Conservation (phyloP, 306 rosid genomes). For the Trifolium dubium region DNA sequence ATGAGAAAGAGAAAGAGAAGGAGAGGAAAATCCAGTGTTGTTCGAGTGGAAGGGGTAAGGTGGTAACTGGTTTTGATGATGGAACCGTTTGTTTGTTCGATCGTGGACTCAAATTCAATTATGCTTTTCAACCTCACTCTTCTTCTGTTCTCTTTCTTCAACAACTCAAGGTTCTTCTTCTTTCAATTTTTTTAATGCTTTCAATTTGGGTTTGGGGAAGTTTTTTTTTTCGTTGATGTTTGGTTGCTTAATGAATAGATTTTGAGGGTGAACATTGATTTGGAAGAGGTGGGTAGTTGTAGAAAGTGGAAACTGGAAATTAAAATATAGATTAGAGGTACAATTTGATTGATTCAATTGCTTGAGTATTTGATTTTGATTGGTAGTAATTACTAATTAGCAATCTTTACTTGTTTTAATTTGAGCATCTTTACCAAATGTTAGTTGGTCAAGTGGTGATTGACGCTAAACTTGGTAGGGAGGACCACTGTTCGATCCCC, state of each 20-base stretch:
- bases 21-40: constrained; percentile 73
- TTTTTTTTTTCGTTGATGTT: no score
- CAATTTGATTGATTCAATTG: constrained; percentile 21
- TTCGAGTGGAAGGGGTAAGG: constrained; percentile 94
- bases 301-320: constrained; percentile 14
- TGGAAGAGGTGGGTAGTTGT: not conserved
- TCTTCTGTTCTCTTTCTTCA: constrained; percentile 82
- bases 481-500: no score
- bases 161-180: constrained; percentile 84
- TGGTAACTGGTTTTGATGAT: constrained; percentile 82
- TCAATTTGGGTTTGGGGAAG: no score
- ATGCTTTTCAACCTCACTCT: constrained; percentile 83
- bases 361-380: constrained; percentile 8
- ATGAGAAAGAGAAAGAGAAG: not conserved
- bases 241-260: no score
- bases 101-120: constrained; percentile 87
- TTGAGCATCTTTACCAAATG: not conserved
- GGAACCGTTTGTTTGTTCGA: constrained; percentile 83
- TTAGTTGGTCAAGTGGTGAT: no score
- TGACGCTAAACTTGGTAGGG: no score
- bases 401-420: not conserved
- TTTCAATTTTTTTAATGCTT: not conserved
- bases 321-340: not conserved
- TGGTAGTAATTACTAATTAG: not conserved
- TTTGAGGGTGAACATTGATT: not conserved